Percentiles rank a stretch among this genome's conserved stretches.
phyloP scores from a whole-genome alignment of 2,329 filamentous ascomycete species.

The Colletotrichum acutatum region DNA sequence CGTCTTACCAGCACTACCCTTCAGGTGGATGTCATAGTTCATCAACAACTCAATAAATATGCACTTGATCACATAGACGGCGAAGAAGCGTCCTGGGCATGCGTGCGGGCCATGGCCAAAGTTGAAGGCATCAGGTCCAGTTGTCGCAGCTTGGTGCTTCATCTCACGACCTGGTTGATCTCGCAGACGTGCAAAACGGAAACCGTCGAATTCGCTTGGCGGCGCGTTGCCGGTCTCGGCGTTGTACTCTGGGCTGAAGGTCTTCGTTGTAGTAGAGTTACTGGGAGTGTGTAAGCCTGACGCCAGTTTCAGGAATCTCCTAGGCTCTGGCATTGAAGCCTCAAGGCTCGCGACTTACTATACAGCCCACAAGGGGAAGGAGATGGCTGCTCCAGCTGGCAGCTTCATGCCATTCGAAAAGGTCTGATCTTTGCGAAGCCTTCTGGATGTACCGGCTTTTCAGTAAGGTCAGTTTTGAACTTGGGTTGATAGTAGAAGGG shows the following conservation, averaged over 20 bases:
- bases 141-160: slow-evolving; percentile 45
- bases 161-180: slow-evolving; percentile 31
- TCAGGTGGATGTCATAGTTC: slow-evolving; percentile 30
- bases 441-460: slow-evolving; percentile 51
- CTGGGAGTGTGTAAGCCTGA: not conserved
- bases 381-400: slow-evolving; percentile 41
- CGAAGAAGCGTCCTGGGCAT: slow-evolving; percentile 35
- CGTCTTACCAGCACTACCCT: not conserved
- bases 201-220: slow-evolving; percentile 39
- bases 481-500: slow-evolving; percentile 43
- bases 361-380: slow-evolving; percentile 40
- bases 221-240: slow-evolving; percentile 29
- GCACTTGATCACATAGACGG: slow-evolving; percentile 36
- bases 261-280: slow-evolving; percentile 26
- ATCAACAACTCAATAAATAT: slow-evolving; percentile 32
- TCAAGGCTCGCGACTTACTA: not conserved
- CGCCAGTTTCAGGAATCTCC: no score
- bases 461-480: slow-evolving; percentile 54
- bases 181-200: slow-evolving; percentile 40
- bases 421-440: slow-evolving; percentile 50
- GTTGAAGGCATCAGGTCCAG: slow-evolving; percentile 54
- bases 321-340: not conserved
- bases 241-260: slow-evolving; percentile 37
- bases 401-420: slow-evolving; percentile 48
- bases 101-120: slow-evolving; percentile 41